Evolutionary conservation across 2,329 filamentous ascomycete genomes (phyloP), one percentile per base, ranked within the genome.

Genomic region (Moelleriella libera): DNA sequence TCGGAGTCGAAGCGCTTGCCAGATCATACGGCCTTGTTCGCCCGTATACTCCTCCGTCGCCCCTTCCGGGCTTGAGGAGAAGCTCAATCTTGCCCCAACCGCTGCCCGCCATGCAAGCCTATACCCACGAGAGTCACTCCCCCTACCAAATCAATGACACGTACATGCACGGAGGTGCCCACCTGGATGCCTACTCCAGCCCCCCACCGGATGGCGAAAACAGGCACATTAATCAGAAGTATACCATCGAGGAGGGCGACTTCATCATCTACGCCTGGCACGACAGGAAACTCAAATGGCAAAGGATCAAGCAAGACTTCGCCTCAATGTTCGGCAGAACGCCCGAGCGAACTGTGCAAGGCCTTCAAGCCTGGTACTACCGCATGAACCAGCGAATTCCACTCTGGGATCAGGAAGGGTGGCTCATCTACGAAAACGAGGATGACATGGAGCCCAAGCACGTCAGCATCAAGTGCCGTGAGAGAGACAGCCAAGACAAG

Each of bases 261-360:
- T 69, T 66, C 47, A 67, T 68, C 55, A 66, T 68, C 50, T 69
- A 68, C 50, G 62, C 62, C n/a, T 67, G 63, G 57, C 64, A 67
- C 49, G 66, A 69, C 52, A 66, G 63, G 58, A 67, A 66, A 52
- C 57, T 67, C 49, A 67, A 65, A 53, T 69, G 67, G 66, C 59
- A 66, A 45, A 59, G 57, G 12, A 65, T 68, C 49, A 63, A 65
- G 55, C 58, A 64, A 46, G 61, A 65, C 32, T 67, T 67, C 52
- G 63, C 63, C 12, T 42, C 57, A n/a, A 61, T 63, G 49, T 68
- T 68, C 43, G 62, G 64, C 39, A 55, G 58, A 39, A 62, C 58
- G 0, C 64, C 64, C 1, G 60, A 65, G 51, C 58, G 65, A 32
- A 66, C 63, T 7, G 61, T 65, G 1, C 64, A 66, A 42, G 67